phyloP scores from a whole-genome alignment of 495 filamentous ascomycete genomes.

The Parachaetomium inaequale region DNA sequence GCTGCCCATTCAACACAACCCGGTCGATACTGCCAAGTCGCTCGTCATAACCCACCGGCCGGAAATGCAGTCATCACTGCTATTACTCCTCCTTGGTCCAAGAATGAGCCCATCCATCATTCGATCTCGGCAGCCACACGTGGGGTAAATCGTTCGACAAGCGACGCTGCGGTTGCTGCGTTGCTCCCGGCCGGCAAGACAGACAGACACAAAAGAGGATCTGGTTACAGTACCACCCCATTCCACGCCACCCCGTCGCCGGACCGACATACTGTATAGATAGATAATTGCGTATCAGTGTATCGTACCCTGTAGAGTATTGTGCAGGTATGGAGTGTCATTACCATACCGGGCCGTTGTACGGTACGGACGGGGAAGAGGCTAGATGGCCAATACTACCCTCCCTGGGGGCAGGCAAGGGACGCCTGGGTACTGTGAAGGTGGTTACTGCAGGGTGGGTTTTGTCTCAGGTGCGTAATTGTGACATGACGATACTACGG shows the following conservation, averaged over 20 bases:
- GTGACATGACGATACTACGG: neutral
- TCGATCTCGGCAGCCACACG: slow-evolving; percentile 5
- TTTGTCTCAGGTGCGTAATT: neutral
- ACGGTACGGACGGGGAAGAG: neutral
- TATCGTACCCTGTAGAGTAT: neutral
- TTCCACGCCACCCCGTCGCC: neutral
- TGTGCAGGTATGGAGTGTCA: no score
- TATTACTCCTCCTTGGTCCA: slow-evolving; percentile 1
- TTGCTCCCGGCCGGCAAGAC: neutral
- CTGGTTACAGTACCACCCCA: neutral
- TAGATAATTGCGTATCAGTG: neutral
- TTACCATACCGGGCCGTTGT: slow-evolving; percentile 1
- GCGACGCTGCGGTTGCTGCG: neutral
- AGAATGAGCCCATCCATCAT: slow-evolving; percentile 12
- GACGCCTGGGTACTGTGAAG: no score
- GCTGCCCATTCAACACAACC: neutral
- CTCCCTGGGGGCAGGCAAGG: neutral
- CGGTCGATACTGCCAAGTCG: no score
- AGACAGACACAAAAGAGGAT: neutral
- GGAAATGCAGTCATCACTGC: neutral
- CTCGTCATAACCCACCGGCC: no score
- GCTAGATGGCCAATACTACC: neutral
- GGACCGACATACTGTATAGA: neutral
- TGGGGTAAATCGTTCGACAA: slow-evolving; percentile 10
- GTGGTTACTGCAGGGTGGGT: neutral